Base-by-base conservation (phyloP, 306 rosid genomes). In the Ziziphus jujuba region DNA sequence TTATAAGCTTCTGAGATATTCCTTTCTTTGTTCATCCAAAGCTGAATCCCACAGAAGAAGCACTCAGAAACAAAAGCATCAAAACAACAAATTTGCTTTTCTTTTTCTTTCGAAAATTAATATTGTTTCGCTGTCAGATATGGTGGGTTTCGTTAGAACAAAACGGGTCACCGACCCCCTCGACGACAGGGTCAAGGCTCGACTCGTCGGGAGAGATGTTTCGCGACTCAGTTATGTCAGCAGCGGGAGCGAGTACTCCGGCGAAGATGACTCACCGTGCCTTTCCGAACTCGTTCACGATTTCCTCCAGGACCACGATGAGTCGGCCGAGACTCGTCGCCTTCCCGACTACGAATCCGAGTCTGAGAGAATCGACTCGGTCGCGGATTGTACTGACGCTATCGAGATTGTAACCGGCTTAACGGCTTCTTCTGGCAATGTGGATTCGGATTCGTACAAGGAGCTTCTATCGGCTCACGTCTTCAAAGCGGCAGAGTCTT, bases 231-330 rank as follows among this genome's bases (percentile, higher is more conserved):
- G 87, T 20, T 79, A 67, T 31, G 67, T 16, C 7, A 87, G 95
- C 83, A 89, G 95, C 73, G 98, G 90, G 0, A 92, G 97, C 70
- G 90, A 92, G 5, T 89, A 92, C 73, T 92, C 95, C 56, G 79
- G 77, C 56, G 70, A 51, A n/a, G 80, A 77, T 53, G 70, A 51
- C 20, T 87, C 87, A 0, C 97, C 81, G 1, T 84, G 80, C 16
- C 85, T 92, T 28, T 86, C 91, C 24, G 91, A 77, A 64, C 97
- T 92, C 61, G 89, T 92, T 13, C 87, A 79, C 23, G 73, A 67
- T 34, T 92, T 89, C 57, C 81, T 89, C 1, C 81, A 82, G 31
- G 82, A 70, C 0, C 76, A 66, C 2, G 53, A 44, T 6, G 70
- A 11, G 1, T 14, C 65, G 35, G 66, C 61, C n/a, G n/a, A n/a